Percentiles rank a stretch among this genome's conserved stretches.
Evolutionary conservation across 148 eudicot species (phyloP).

Genomic region (Agrostemma githago): DNA sequence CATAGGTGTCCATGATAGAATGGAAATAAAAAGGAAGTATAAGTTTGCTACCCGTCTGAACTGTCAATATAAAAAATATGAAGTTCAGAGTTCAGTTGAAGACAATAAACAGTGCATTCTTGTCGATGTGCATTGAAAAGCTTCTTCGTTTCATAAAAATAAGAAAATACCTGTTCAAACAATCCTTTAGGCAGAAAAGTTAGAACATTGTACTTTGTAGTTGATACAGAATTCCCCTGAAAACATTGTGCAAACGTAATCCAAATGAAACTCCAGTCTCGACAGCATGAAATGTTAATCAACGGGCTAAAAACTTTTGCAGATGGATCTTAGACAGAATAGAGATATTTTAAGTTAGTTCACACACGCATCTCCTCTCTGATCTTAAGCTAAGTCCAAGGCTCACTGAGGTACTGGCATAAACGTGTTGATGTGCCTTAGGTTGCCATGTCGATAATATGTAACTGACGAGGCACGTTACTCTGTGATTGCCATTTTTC

Average conservation of each 20-base stretch:
- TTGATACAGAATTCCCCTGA: conserved; percentile 85
- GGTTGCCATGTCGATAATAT: not conserved
- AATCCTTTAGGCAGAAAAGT: conserved; percentile 84
- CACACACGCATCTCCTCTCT: not conserved
- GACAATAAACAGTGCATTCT: not conserved
- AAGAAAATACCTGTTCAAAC: conserved; percentile 69
- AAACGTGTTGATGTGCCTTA: not conserved
- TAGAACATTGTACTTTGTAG: conserved; percentile 71
- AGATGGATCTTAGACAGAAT: not conserved
- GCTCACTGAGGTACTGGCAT: not conserved
- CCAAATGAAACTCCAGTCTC: conserved; percentile 16
- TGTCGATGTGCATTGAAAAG: conserved; percentile 6
- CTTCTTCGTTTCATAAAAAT: not conserved
- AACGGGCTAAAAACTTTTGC: not conserved
- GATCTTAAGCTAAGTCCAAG: not conserved
- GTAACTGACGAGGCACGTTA: not conserved
- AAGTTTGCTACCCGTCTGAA: conserved; percentile 89
- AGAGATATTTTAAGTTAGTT: not conserved
- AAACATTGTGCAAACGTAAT: conserved; percentile 18
- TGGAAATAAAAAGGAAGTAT: conserved; percentile 76
- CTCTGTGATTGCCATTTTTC: not conserved
- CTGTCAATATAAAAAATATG: conserved; percentile 43
- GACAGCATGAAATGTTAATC: not conserved
- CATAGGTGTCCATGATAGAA: conserved; percentile 72
- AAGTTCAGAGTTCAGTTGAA: conserved; percentile 8